Conservation (phyloP, 179 eudicot species). For the Dionaea muscipula region DNA sequence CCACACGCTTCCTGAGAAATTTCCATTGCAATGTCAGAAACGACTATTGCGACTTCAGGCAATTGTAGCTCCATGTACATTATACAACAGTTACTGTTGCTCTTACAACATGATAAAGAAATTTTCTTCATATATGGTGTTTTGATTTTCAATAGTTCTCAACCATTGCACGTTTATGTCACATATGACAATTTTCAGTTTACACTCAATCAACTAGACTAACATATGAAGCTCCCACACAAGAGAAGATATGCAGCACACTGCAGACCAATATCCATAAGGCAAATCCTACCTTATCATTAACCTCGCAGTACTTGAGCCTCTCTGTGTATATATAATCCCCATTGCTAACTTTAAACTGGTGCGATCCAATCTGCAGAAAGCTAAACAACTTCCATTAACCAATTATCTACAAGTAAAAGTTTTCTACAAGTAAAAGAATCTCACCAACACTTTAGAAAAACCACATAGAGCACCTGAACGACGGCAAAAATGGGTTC, state of each 20-base stretch:
- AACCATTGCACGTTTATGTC: too few relatives aligned
- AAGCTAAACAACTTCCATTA: background rate
- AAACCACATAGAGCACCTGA: slow-evolving; percentile 39
- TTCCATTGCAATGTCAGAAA: too few relatives aligned
- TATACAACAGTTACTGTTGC: too few relatives aligned
- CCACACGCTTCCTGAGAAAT: too few relatives aligned
- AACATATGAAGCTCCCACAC: slow-evolving; percentile 4
- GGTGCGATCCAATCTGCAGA: slow-evolving; percentile 84
- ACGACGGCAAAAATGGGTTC: slow-evolving; percentile 69
- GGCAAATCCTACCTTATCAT: slow-evolving; percentile 60
- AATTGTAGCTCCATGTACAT: too few relatives aligned
- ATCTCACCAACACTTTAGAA: background rate
- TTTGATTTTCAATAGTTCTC: too few relatives aligned
- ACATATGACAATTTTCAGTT: too few relatives aligned
- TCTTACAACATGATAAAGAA: too few relatives aligned
- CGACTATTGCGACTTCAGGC: too few relatives aligned
- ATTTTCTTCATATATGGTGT: too few relatives aligned
- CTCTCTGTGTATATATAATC: slow-evolving; percentile 67
- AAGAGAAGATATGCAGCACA: background rate
- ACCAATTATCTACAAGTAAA: background rate
- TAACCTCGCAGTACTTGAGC: slow-evolving; percentile 80
- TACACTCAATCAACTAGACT: too few relatives aligned
- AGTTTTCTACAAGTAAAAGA: too few relatives aligned
- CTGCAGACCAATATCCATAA: background rate
- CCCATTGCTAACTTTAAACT: slow-evolving; percentile 96